These are phyloP conservation scores for Clitopilus passeckerianus DNA, from an alignment of 768 basidiomycete genomes.

Conservation along the genomic window DNA sequence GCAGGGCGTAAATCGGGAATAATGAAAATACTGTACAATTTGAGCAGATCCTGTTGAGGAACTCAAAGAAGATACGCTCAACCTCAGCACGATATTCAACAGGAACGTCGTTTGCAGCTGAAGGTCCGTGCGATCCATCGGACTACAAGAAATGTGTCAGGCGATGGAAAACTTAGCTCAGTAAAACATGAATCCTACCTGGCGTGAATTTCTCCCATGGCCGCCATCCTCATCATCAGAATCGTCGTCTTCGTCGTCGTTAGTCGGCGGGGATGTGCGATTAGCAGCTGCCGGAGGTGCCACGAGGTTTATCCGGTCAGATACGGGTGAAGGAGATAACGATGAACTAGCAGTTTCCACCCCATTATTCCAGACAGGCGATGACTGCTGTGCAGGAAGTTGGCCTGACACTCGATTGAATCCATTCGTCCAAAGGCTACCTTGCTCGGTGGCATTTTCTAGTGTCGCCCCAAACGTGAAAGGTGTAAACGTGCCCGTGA, in stretches of 20 bases:
- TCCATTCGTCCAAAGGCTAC: conserved; percentile 17
- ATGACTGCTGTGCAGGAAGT: conserved; percentile 3
- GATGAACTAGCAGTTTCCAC: conserved; percentile 15
- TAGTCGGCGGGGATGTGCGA: conserved; percentile 30
- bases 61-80: conserved; percentile 88
- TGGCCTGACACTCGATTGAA: conserved; percentile 7
- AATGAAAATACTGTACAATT: conserved; percentile 58
- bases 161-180: background rate
- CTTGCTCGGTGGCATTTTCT: conserved; percentile 1
- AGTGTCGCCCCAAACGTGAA: conserved; percentile 1
- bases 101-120: conserved; percentile 51
- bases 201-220: conserved; percentile 5
- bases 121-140: background rate
- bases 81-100: conserved; percentile 78
- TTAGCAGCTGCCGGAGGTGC: conserved; percentile 7
- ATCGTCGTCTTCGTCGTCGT: conserved; percentile 48
- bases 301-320: conserved; percentile 17
- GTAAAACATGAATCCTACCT: background rate
- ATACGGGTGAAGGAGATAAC: conserved; percentile 19
- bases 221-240: conserved; percentile 37
- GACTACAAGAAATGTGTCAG: background rate
- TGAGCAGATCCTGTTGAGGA: conserved; percentile 83
- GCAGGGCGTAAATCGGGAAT: conserved; percentile 11
- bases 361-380: conserved; percentile 12
- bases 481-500: conserved; percentile 38